Conservation (phyloP, 2,329 filamentous ascomycete genomes). For the Westerdykella ornata region DNA sequence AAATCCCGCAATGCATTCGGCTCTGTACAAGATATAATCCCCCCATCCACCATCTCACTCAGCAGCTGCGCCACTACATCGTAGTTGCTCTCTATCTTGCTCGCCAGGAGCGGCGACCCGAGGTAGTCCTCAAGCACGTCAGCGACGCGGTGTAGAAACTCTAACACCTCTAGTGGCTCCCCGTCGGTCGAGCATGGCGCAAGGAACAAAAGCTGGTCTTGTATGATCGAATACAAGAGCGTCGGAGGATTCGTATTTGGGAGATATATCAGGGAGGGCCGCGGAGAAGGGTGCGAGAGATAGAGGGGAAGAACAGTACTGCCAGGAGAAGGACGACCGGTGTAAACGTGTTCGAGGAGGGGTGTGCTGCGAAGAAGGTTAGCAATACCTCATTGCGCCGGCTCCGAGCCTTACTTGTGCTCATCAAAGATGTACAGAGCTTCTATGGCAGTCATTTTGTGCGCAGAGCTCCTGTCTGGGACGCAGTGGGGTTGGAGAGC, state of each 20-base stretch:
- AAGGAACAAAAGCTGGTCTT: slow-evolving; percentile 80
- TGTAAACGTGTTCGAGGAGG: slow-evolving; percentile 84
- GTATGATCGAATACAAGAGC: slow-evolving; percentile 78
- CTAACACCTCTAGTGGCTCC: slow-evolving; percentile 81
- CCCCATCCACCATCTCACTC: slow-evolving; percentile 93
- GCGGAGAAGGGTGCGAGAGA: slow-evolving; percentile 70
- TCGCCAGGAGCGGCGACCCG: slow-evolving; percentile 74
- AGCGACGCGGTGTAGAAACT: slow-evolving; percentile 88
- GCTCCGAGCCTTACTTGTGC: slow-evolving; percentile 63
- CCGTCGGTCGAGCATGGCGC: slow-evolving; percentile 79
- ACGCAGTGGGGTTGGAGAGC: slow-evolving; percentile 18
- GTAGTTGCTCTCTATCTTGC: slow-evolving; percentile 83
- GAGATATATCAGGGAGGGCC: slow-evolving; percentile 81
- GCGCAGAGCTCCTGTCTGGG: slow-evolving; percentile 2
- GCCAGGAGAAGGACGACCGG: slow-evolving; percentile 70
- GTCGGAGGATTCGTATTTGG: slow-evolving; percentile 76
- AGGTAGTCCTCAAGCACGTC: slow-evolving; percentile 94
- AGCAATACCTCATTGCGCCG: slow-evolving; percentile 1
- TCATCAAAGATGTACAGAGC: slow-evolving; percentile 97
- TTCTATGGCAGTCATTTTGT: slow-evolving; percentile 67
- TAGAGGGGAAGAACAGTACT: slow-evolving; percentile 76
- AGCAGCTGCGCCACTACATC: slow-evolving; percentile 90
- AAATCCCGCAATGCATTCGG: slow-evolving; percentile 86
- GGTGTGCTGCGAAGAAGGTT: slow-evolving; percentile 53
- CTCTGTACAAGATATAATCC: slow-evolving; percentile 82